A percentile compares a stretch with the other conserved stretches of the same genome.
These are phyloP conservation scores for Oryza coarctata DNA, from an alignment of 176 grass and related monocot genomes.

Conservation along the genomic window DNA sequence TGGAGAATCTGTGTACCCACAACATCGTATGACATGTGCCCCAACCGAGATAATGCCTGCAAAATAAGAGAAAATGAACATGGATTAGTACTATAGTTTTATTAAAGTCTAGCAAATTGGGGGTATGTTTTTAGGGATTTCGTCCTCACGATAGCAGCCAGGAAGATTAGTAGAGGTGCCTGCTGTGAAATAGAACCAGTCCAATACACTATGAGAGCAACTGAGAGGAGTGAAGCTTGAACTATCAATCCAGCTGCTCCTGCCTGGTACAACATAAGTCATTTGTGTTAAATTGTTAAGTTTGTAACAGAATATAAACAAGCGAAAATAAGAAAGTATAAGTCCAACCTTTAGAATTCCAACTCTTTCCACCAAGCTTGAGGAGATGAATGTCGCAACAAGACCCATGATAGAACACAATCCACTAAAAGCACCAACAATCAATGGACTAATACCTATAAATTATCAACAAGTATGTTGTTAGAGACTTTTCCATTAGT, in stretches of 20 bases:
- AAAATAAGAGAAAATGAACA: conserved; percentile 23
- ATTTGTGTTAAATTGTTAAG: conserved; percentile 21
- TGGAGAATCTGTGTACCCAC: conserved; percentile 95
- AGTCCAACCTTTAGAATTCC: conserved; percentile 86
- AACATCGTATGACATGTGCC: conserved; percentile 98
- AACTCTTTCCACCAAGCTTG: conserved; percentile 79
- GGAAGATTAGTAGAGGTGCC: conserved; percentile 77
- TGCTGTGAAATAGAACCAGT: conserved; percentile 62
- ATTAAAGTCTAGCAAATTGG: not conserved
- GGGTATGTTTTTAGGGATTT: conserved; percentile 14
- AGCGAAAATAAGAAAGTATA: conserved; percentile 14
- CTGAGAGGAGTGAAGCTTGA: conserved; percentile 79
- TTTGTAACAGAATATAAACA: not conserved
- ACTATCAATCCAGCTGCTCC: conserved; percentile 95
- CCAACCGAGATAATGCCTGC: conserved; percentile 80
- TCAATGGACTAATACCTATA: conserved; percentile 85
- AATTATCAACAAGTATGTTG: conserved; percentile 4
- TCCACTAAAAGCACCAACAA: conserved; percentile 88
- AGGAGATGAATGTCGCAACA: conserved; percentile 85
- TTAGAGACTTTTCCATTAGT: not conserved
- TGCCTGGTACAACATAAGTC: conserved; percentile 53
- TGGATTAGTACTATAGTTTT: conserved; percentile 1
- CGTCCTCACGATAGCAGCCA: conserved; percentile 73
- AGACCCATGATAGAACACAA: conserved; percentile 95
- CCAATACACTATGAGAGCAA: conserved; percentile 78